Conservation (phyloP, 768 basidiomycete species). For the Roridomyces roridus region DNA sequence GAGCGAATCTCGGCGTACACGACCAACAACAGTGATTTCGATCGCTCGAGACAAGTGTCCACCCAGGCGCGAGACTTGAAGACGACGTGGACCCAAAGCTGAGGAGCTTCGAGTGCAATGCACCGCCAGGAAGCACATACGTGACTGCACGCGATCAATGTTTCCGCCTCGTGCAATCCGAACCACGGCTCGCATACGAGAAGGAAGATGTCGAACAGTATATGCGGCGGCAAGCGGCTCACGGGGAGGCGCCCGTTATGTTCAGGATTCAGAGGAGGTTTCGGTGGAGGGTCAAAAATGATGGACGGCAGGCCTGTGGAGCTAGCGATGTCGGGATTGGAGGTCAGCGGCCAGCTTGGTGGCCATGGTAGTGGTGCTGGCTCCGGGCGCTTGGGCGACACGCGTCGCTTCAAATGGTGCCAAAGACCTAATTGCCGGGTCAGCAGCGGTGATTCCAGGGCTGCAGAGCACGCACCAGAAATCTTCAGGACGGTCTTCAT, state of each 20-base stretch:
- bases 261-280: background rate
- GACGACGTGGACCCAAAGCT: constrained; percentile 4
- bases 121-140: background rate
- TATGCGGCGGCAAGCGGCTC: background rate
- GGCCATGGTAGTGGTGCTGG: no score
- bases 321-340: no score
- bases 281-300: background rate
- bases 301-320: no score
- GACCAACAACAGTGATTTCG: background rate
- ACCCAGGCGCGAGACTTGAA: constrained; percentile 6
- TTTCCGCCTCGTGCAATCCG: background rate
- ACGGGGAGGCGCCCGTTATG: background rate
- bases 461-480: no score
- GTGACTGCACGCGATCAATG: constrained; percentile 2
- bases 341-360: no score
- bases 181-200: background rate
- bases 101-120: constrained; percentile 2
- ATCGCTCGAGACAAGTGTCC: background rate
- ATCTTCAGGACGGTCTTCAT: no score
- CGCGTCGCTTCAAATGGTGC: no score
- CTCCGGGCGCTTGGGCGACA: no score
- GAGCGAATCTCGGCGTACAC: background rate
- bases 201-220: background rate
- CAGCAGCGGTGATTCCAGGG: no score
- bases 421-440: no score